Conservation (phyloP, 2,329 filamentous ascomycete species). For the Xylaria sp. region DNA sequence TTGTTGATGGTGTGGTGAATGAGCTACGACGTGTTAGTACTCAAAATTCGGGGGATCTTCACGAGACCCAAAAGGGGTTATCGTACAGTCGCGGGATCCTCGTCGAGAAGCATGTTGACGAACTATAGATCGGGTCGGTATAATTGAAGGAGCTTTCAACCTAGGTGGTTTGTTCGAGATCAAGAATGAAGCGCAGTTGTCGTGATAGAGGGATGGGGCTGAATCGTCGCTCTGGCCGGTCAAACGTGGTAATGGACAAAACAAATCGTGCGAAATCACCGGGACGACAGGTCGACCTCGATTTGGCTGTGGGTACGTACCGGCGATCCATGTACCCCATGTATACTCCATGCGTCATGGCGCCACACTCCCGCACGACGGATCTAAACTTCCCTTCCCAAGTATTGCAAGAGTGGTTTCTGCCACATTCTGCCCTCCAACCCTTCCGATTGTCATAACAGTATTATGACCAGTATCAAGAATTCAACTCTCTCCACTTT, state of each 20-base stretch:
- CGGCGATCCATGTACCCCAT: neutral
- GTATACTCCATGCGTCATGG: neutral
- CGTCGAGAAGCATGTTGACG: slow-evolving; percentile 85
- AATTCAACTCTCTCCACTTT: neutral
- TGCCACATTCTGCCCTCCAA: slow-evolving; percentile 18
- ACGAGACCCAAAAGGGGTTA: slow-evolving; percentile 1
- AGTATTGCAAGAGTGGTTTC: slow-evolving; percentile 15
- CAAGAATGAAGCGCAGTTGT: neutral
- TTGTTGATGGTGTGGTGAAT: slow-evolving; percentile 90
- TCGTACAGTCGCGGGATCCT: slow-evolving; percentile 82
- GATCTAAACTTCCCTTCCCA: neutral
- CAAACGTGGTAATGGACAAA: slow-evolving; percentile 29
- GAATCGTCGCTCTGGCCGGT: slow-evolving; percentile 8
- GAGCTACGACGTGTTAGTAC: slow-evolving; percentile 57
- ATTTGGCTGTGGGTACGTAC: neutral
- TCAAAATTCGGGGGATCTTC: slow-evolving; percentile 25
- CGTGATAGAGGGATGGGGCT: neutral
- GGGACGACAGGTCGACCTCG: slow-evolving; percentile 31
- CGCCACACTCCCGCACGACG: neutral
- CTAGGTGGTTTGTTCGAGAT: neutral
- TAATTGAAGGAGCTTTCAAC: slow-evolving; percentile 5
- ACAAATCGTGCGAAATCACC: slow-evolving; percentile 35
- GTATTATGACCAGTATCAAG: neutral
- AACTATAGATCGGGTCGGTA: neutral
- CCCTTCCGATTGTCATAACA: neutral